Evolutionary conservation across 2,329 filamentous ascomycete genomes (phyloP).

Genomic region (Parasarocladium wereldwijsianum): DNA sequence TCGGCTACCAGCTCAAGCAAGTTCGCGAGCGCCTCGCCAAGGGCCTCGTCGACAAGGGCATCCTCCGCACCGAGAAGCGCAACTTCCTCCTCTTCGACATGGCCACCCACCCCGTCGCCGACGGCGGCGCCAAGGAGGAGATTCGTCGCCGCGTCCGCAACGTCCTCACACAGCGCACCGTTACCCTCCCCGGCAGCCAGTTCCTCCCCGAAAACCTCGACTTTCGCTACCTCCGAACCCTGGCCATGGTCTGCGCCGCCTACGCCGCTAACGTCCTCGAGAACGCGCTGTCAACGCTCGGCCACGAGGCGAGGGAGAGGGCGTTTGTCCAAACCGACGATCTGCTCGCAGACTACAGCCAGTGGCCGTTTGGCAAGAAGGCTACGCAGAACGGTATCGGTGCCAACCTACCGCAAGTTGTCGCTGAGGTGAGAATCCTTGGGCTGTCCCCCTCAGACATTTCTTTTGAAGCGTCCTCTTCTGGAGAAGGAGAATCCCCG

Average conservation of each 20-base stretch:
- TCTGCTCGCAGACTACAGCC: slow-evolving; percentile 86
- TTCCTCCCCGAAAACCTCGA: slow-evolving; percentile 92
- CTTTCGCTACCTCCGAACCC: slow-evolving; percentile 81
- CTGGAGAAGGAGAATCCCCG: too few relatives aligned
- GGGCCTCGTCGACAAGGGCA: slow-evolving; percentile 95
- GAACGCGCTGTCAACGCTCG: slow-evolving; percentile 87
- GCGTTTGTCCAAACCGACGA: slow-evolving; percentile 97
- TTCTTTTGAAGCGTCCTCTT: too few relatives aligned
- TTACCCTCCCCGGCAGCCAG: slow-evolving; percentile 72
- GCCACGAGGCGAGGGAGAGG: slow-evolving; percentile 84
- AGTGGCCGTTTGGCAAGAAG: slow-evolving; percentile 89
- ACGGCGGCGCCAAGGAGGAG: slow-evolving; percentile 94
- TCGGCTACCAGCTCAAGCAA: slow-evolving; percentile 98
- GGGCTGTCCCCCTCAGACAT: not conserved
- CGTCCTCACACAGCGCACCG: slow-evolving; percentile 83
- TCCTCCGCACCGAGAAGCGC: slow-evolving; percentile 94
- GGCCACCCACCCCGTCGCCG: slow-evolving; percentile 95
- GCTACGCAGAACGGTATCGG: slow-evolving; percentile 70
- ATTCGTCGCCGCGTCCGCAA: slow-evolving; percentile 85
- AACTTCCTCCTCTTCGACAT: slow-evolving; percentile 99
- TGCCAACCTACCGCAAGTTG: slow-evolving; percentile 77
- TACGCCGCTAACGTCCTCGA: slow-evolving; percentile 97
- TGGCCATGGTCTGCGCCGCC: slow-evolving; percentile 93
- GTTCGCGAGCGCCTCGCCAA: slow-evolving; percentile 95
- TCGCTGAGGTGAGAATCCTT: slow-evolving; percentile 58